Base-by-base conservation (phyloP, 2,329 filamentous ascomycete species). In the Coniella lustricola region DNA sequence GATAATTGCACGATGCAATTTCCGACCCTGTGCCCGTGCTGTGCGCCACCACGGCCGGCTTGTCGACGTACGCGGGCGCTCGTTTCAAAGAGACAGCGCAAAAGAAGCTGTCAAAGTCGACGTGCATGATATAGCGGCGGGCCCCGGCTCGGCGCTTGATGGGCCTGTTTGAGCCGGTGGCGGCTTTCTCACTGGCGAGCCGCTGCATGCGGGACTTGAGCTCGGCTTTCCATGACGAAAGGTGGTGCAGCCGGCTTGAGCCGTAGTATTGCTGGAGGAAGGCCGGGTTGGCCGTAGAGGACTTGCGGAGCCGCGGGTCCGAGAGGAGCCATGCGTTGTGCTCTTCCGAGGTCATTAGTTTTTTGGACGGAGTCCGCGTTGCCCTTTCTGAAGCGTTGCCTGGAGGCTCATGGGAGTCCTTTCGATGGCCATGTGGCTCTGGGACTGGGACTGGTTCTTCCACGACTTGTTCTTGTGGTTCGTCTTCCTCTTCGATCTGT, bases 51-150 rank as follows among this genome's bases (percentile, higher is more conserved):
- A 87, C 93, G 2, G 85, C 82, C 0, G 94, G 93, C 60, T 90
- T 91, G 44, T 87, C 82, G 34, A 74, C 71, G 52, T 80, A 84
- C 17, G 94, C 81, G 0, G 91, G 90, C 20, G 82, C 75, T 46
- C 82, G 85, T 58, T 90, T 89, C 13, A 81, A 62, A 1, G 93
- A 96, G 0, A 98, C 88, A 0, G 94, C 88, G 51, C 90, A 95
- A 66, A 98, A 98, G 68, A 98, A 98, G 65, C 90, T 93, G 67
- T 98, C 94, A 64, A 98, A 98, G 62, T 98, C 93, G 25, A 98
- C 89, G 59, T 98, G 93, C 61, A 98, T 79, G 46, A 98, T 77
- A 59, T 97, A 98, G 44, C 86, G 73, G 52, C 90, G 76, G 3
- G 82, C 68, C 0, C 84, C 86, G 12, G 77, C 71, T 21, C 74